phyloP scores from a whole-genome alignment of 345 rosid species.

The Psidium guajava region DNA sequence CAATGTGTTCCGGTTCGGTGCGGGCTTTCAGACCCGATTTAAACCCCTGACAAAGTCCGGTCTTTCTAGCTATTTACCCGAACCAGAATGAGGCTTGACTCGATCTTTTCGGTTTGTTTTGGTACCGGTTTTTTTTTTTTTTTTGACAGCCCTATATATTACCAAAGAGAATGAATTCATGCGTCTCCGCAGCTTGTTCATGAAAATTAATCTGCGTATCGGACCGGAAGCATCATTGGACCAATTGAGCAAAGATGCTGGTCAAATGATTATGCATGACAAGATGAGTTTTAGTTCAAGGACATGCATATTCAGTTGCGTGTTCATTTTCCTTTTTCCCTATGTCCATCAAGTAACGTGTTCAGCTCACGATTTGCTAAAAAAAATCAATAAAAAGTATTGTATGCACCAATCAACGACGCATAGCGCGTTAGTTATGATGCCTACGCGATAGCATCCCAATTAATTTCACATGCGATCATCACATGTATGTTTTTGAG shows the following conservation, averaged over 20 bases:
- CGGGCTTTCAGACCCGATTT: neutral
- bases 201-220: neutral
- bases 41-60: neutral
- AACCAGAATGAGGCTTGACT: neutral
- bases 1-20: neutral
- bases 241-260: neutral
- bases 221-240: neutral
- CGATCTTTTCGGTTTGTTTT: neutral
- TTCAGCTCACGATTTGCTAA: neutral
- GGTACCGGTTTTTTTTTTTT: neutral
- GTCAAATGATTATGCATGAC: neutral
- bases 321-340: neutral
- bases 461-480: neutral
- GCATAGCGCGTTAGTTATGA: neutral
- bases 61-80: neutral
- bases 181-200: neutral
- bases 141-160: neutral
- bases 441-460: neutral
- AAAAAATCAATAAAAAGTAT: neutral
- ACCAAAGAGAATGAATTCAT: neutral
- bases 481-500: too few relatives aligned
- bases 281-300: neutral
- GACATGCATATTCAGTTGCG: neutral
- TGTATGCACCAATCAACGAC: neutral
- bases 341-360: neutral